Evolutionary conservation across 495 filamentous ascomycete species (phyloP), one percentile per base, ranked within the genome.

Genomic region (Melanomma pulvis-pyrius): DNA sequence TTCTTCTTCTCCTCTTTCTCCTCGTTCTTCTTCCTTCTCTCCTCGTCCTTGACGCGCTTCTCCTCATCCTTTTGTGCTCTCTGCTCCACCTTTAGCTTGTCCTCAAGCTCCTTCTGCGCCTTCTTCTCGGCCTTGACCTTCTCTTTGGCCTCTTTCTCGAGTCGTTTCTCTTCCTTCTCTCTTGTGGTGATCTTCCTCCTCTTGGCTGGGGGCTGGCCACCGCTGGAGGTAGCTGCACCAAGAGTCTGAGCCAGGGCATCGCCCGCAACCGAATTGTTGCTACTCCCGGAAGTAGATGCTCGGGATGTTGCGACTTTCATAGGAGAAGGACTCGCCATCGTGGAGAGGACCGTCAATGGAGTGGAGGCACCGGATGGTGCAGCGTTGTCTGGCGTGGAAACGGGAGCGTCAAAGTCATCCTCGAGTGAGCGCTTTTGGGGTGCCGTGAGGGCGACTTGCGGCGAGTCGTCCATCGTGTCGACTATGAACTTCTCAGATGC

Each of bases 1-100:
- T 78, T 76, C 71, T 79, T 82, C 71, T 82, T 81, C 44, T 78
- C 79, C 55, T 83, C 81, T 24, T 64, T 68, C 59, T 80, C 80
- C 22, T 78, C 77, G 22, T 73, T 72, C 62, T 74, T 76, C 67
- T 65, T 71, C 24, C 71, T 58, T 55, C 72, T 76, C 61, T 79
- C 77, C 60, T 79, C 77, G 22, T 79, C 76, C 46, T 73, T 73
- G 61, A 61, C 58, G 69, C 68, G 73, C 71, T 82, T 81, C 72
- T 77, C 73, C 26, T 76, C 74, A 19, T 78, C 78, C 32, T 73
- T 79, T 65, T 79, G 79, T 64, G 87, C 84, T 44, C 49, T 44
- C 62, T 54, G 13, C 15, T 61, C 48, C 15, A 44, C 56, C 65
- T 76, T 49, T 7, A 76, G 56, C 44, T 77, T 80, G 5, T 78